Evolutionary conservation across 345 rosid species (phyloP), one percentile per base, ranked within the genome.

Genomic region (Iberis pinnata): DNA sequence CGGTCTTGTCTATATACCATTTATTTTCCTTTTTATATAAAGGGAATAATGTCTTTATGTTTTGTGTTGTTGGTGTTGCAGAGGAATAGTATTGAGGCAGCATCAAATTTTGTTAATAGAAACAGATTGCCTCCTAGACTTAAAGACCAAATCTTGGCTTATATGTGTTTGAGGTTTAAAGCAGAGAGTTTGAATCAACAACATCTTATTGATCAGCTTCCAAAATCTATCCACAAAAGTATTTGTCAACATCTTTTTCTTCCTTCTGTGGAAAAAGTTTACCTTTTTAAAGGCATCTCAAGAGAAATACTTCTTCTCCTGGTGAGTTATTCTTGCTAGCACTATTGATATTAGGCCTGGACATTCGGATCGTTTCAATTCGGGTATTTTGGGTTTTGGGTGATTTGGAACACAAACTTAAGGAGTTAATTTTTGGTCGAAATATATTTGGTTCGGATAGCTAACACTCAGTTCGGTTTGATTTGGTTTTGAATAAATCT

Each of bases 111-210:
- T 35, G 93, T 90, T 11, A 42, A 73, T n/a, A 75, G 89, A 63
- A 90, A 90, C 61, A 65, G 69, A 38, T 70, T 87, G 59, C 98
- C 98, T 4, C 75, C 75, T 2, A 75, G 89, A 73, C 22, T 87
- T 41, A 90, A 78, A 65, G 79, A 76, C 14, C 98, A 90, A 61
- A 90, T 90, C 18, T 36, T 90, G 67, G 96, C 93, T 49, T 90
- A 87, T 66, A 84, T 90, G 96, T 90, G 96, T 49, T 59, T 87
- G 51, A 80, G 95, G 69, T 87, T 82, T 43, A 82, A 84, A 64
- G 96, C 98, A 6, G 98, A 87, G 80, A 79, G 80, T 66, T 79
- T 90, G 59, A 90, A 90, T 47, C 95, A 87, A 62, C 75, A 87
- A 29, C 86, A 87, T 14, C 58, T 90, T 35, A 71, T 90, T 55